A percentile compares a stretch with the other conserved stretches of the same genome.
Evolutionary conservation across 371 early-diverging fungal species (phyloP).

Genomic region (Nematocida ironsii): DNA sequence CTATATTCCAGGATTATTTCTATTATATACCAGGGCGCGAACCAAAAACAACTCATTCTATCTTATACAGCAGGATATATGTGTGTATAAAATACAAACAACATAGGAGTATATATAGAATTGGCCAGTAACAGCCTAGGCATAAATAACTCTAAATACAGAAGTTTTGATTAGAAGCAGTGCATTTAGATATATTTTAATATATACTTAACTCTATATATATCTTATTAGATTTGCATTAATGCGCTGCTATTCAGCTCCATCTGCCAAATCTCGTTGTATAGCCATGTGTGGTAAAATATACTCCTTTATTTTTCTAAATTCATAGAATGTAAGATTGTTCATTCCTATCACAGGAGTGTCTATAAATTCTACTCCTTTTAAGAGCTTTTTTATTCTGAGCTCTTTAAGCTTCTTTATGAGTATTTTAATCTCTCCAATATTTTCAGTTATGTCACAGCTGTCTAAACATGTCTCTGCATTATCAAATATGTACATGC

Average conservation of each 20-base stretch:
- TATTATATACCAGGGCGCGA: too few relatives aligned
- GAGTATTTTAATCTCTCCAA: slow-evolving; percentile 39
- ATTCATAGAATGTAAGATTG: slow-evolving; percentile 52
- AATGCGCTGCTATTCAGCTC: not conserved
- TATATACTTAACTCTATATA: too few relatives aligned
- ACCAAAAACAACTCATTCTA: too few relatives aligned
- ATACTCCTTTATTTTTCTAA: slow-evolving; percentile 56
- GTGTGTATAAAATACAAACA: too few relatives aligned
- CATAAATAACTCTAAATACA: too few relatives aligned
- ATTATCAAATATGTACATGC: slow-evolving; percentile 56
- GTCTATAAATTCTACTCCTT: slow-evolving; percentile 52
- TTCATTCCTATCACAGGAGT: slow-evolving; percentile 47
- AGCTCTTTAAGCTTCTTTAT: slow-evolving; percentile 36
- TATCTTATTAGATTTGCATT: too few relatives aligned
- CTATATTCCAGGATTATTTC: too few relatives aligned
- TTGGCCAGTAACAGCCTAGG: too few relatives aligned
- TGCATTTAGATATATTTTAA: too few relatives aligned
- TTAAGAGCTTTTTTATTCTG: slow-evolving; percentile 44
- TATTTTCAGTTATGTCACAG: slow-evolving; percentile 34
- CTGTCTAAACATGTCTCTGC: slow-evolving; percentile 26
- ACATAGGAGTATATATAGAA: too few relatives aligned
- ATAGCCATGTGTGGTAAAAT: slow-evolving; percentile 34
- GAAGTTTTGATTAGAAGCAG: too few relatives aligned
- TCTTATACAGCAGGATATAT: too few relatives aligned
- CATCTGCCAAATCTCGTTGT: slow-evolving; percentile 1